Base-by-base conservation (phyloP, 2,329 filamentous ascomycete genomes). In the Exophiala alcalophila region DNA sequence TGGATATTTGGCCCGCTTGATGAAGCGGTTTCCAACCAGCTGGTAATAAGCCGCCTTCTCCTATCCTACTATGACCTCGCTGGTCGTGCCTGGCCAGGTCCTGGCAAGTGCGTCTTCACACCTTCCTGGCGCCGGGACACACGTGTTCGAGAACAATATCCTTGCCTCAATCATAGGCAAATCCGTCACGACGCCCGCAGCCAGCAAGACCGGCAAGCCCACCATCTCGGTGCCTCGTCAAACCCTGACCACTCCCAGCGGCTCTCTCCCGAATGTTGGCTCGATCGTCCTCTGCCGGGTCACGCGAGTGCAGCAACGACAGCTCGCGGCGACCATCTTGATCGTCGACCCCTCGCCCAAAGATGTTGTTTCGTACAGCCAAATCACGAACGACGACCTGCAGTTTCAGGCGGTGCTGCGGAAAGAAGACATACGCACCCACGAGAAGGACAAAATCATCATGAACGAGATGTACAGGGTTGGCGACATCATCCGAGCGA, bases 361-460 rank as follows among this genome's bases (percentile, higher is more conserved):
- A 21, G 45, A 46, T n/a, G 39, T 55, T 20, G 41, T 46, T 26
- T 45, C 42, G 3, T 54, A 38, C 27, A 65, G 41, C 60, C 66
- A 40, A 39, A 63, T 60, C 36, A 69, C 56, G 37, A 60, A 85
- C 55, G 84, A 87, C 36, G 84, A 89, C 55, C 55, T 70, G 8
- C 67, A 68, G 26, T 94, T 90, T 77, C 84, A 88, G 66, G 89
- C 86, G 4, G 70, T 94, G 49, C 89, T 95, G 47, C 78, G 89
- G 12, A 80, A 83, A 50, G 91, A 97, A 68, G 92, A 98, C 61
- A 87, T 98, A 23, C 77, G 92, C 42, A 88, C 89, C 3, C 95
- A 92, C 12, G 92, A 98, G 69, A 95, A 96, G 69, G 92, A 97
- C 63, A 86, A 87, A 56, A 87, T 96, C 29, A 87, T 85, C 63